Base-by-base conservation (phyloP, 352 stramenopile species). In the Pythium dissimile region DNA sequence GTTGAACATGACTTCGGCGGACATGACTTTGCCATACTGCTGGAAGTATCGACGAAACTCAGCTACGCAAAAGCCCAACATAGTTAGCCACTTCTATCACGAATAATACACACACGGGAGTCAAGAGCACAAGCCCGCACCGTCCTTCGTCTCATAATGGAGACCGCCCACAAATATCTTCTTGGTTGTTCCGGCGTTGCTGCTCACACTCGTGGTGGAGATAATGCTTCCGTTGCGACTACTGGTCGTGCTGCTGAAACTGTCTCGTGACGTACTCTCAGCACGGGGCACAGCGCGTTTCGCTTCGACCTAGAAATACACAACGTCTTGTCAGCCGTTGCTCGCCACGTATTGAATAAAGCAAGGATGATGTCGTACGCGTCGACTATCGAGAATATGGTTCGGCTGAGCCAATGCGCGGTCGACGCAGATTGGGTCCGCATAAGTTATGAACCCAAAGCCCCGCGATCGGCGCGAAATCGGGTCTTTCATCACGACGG, bases 371-470 rank as follows among this genome's bases (percentile, higher is more conserved):
- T 3, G 12, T 16, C 80, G 46, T 82, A 95, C 86, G 42, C 88
- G 62, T 59, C 89, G 80, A 56, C 76, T 93, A 72, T 97, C 89
- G 70, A 97, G 67, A 47, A 96, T 90, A 58, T 97, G 89, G 50
- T 92, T 95, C 30, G 88, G 73, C 59, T 96, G 86, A 15, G 86
- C 79, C 26, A 97, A 63, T n/a, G 88, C 89, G 64, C 85, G 73
- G 70, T 97, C 89, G 41, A 97, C 89, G 62, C 84, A 96, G 15
- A 63, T 59, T 4, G 87, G 78, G 52, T 96, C 88, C 34, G 84
- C 87, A 69, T 96, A 97, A 50, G 89, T 97, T 77, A 97, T 96
- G 69, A 97, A 97, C n/a, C 89, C 89, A 64, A 97, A 97, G 39
- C 89, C 89, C 46, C 89, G 75, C 34, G 88, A 97, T 44, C 89